phyloP scores from a whole-genome alignment of 176 grass and related monocot genomes.

The Oropetium thomaeum region DNA sequence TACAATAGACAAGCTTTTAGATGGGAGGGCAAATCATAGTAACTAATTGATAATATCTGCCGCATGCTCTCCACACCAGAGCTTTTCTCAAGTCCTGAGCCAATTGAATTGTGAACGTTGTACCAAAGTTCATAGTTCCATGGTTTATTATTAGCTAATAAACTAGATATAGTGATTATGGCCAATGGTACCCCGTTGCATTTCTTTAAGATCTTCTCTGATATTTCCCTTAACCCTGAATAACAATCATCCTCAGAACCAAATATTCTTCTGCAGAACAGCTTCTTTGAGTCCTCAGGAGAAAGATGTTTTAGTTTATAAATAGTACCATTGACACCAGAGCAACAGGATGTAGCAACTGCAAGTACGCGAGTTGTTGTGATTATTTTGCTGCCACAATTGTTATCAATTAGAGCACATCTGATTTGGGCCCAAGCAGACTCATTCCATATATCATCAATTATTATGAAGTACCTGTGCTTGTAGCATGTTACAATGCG shows the following conservation, averaged over 20 bases:
- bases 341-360: background rate
- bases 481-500: background rate
- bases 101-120: background rate
- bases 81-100: background rate
- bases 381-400: background rate
- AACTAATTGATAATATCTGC: constrained; percentile 11
- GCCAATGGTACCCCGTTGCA: constrained; percentile 21
- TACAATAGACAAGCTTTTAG: background rate
- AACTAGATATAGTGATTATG: constrained; percentile 1
- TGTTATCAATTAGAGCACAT: background rate
- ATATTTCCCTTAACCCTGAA: background rate
- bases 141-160: background rate
- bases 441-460: background rate
- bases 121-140: background rate
- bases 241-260: background rate
- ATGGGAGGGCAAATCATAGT: background rate
- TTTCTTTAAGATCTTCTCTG: background rate
- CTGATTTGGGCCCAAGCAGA: background rate
- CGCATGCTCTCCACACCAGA: background rate
- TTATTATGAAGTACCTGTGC: constrained; percentile 13
- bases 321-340: background rate
- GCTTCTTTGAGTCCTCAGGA: background rate
- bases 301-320: background rate
- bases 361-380: background rate
- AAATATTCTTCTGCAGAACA: background rate